A percentile compares a stretch with the other conserved stretches of the same genome.
phyloP scores from a whole-genome alignment of 495 filamentous ascomycete genomes.

The Bacidia gigantensis region DNA sequence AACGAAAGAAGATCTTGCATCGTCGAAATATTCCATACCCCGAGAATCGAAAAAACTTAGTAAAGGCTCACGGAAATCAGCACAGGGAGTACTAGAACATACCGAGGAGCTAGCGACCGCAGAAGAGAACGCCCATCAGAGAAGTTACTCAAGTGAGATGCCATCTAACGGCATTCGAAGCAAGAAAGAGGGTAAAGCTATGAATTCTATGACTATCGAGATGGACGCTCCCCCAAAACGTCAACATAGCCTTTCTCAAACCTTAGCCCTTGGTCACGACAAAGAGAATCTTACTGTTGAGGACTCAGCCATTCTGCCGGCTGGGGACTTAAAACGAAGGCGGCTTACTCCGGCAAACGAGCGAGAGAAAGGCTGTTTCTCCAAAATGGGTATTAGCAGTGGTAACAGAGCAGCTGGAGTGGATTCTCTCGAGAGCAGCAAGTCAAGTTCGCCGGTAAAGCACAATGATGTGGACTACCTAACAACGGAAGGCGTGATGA shows the following conservation, averaged over 20 bases:
- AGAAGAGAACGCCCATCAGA: background rate
- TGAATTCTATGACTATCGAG: background rate
- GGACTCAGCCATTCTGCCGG: background rate
- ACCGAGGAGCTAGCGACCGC: background rate
- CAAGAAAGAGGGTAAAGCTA: background rate
- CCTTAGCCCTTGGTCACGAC: background rate
- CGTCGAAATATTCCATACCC: background rate
- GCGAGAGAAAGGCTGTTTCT: background rate
- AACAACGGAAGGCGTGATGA: constrained; percentile 9
- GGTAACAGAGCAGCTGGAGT: background rate
- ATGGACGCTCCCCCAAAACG: background rate
- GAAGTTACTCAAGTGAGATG: constrained; percentile 10
- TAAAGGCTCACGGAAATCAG: background rate
- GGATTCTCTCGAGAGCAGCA: background rate
- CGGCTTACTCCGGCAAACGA: background rate
- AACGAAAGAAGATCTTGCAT: background rate
- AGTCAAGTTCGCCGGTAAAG: constrained; percentile 8
- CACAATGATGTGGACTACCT: constrained; percentile 12
- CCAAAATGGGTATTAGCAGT: background rate
- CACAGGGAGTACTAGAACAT: background rate
- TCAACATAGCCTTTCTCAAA: background rate
- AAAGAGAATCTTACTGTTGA: background rate
- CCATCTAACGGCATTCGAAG: constrained; percentile 27
- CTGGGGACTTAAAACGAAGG: constrained; percentile 11
- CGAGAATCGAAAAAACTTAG: background rate